These are phyloP conservation scores for Amborella trichopoda DNA, from an alignment of 164 flowering plant genomes.

Conservation along the genomic window DNA sequence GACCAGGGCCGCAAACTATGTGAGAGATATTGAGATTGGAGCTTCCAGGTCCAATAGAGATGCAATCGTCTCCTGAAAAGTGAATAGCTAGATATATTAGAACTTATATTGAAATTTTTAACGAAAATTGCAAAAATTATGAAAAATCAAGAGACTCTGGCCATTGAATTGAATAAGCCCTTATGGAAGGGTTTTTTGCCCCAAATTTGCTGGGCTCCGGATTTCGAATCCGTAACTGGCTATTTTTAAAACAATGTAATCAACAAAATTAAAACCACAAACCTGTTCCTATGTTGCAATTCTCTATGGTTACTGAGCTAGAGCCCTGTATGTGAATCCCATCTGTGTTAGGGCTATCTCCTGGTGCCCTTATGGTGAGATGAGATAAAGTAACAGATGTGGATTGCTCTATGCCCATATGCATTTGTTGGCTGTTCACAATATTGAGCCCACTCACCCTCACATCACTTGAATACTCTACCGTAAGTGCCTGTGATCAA, in stretches of 20 bases:
- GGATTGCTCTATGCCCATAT: conserved; percentile 9
- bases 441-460: conserved; percentile 4
- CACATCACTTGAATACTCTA: conserved; percentile 6
- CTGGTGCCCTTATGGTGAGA: conserved; percentile 11
- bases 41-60: conserved; percentile 28
- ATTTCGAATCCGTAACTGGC: no score
- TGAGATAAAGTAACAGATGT: neutral
- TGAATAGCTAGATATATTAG: no score
- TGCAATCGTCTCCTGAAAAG: conserved; percentile 44
- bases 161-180: no score
- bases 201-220: no score
- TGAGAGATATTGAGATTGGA: conserved; percentile 9
- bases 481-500: neutral
- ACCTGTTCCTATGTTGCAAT: conserved; percentile 8
- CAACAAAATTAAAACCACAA: no score
- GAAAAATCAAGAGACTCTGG: no score
- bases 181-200: no score
- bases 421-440: conserved; percentile 17
- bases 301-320: neutral
- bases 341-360: conserved; percentile 15
- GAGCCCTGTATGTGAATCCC: conserved; percentile 15
- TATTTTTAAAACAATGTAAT: no score
- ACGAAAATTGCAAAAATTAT: no score
- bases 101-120: no score
- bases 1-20: conserved; percentile 40